A percentile compares a stretch with the other conserved stretches of the same genome.
phyloP scores from a whole-genome alignment of 192 early-diverging fungal genomes.

The Linnemannia hyalina region DNA sequence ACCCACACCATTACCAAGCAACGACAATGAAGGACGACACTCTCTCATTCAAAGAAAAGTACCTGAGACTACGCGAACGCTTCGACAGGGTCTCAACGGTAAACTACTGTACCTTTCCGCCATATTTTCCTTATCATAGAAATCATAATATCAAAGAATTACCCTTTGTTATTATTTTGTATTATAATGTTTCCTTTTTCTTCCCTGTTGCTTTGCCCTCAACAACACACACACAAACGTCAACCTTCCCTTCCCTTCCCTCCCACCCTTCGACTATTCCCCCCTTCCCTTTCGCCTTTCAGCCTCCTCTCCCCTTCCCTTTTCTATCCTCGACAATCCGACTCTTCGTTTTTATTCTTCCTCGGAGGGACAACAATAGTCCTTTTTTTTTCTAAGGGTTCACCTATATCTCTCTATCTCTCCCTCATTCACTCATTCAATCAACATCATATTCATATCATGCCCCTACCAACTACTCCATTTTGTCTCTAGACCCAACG shows the following conservation, averaged over 20 bases:
- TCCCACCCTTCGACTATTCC: slow-evolving; percentile 19
- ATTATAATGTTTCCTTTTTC: slow-evolving; percentile 5
- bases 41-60: slow-evolving; percentile 53
- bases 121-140: not conserved
- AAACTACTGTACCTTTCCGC: not conserved
- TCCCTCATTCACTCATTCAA: not conserved
- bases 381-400: slow-evolving; percentile 5
- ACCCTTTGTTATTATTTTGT: not conserved
- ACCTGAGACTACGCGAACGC: slow-evolving; percentile 45
- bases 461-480: not conserved
- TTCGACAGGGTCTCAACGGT: slow-evolving; percentile 54
- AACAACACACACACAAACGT: not conserved
- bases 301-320: slow-evolving; percentile 15
- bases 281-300: slow-evolving; percentile 13
- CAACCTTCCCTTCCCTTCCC: slow-evolving; percentile 2
- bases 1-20: not conserved
- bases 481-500: slow-evolving; percentile 36
- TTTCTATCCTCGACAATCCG: not conserved
- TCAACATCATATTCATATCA: not conserved
- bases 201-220: not conserved
- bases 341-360: not conserved
- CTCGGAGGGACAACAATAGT: slow-evolving; percentile 30
- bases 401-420: not conserved
- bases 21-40: slow-evolving; percentile 30
- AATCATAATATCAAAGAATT: not conserved